A percentile compares a stretch with the other conserved stretches of the same genome.
phyloP scores from a whole-genome alignment of 2,329 filamentous ascomycete genomes.

The Seiridium cupressi region DNA sequence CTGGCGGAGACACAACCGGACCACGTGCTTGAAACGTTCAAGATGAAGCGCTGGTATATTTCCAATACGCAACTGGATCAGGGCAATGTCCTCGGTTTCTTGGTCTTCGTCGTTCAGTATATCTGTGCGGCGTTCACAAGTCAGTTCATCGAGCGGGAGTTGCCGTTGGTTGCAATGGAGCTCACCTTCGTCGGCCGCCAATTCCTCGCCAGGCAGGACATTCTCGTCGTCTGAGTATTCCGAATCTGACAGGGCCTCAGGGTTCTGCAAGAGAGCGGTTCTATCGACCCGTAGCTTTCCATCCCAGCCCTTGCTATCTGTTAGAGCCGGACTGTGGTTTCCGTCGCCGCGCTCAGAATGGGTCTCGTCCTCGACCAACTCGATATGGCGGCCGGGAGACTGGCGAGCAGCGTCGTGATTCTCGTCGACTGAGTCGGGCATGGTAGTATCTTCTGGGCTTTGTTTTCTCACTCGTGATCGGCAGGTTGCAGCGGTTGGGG shows the following conservation, averaged over 20 bases:
- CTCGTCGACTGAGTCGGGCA: constrained; percentile 40
- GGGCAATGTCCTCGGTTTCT: constrained; percentile 76
- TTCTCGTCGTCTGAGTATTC: constrained; percentile 79
- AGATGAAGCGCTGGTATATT: constrained; percentile 78
- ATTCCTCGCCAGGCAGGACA: constrained; percentile 68
- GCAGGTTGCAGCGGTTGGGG: not conserved
- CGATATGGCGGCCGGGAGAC: constrained; percentile 43
- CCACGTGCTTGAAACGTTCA: constrained; percentile 75
- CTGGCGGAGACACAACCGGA: constrained; percentile 84
- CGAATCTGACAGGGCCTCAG: constrained; percentile 78
- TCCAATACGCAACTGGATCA: constrained; percentile 80
- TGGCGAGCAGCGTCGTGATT: constrained; percentile 23
- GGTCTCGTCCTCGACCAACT: constrained; percentile 42
- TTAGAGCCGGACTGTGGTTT: constrained; percentile 45
- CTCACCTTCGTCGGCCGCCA: constrained; percentile 78
- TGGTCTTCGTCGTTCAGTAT: constrained; percentile 59
- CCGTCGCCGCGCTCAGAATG: constrained; percentile 36
- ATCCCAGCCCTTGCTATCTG: constrained; percentile 74
- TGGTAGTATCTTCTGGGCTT: constrained; percentile 20
- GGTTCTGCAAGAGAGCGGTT: constrained; percentile 68
- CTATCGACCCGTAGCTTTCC: constrained; percentile 77
- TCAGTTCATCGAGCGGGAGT: too few relatives aligned
- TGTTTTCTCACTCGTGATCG: not conserved
- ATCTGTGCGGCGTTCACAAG: constrained; percentile 36
- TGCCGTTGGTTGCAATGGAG: not conserved